These are phyloP conservation scores for Wickerhamia fluorescens DNA, from an alignment of 805 yeast genomes.

Conservation along the genomic window DNA sequence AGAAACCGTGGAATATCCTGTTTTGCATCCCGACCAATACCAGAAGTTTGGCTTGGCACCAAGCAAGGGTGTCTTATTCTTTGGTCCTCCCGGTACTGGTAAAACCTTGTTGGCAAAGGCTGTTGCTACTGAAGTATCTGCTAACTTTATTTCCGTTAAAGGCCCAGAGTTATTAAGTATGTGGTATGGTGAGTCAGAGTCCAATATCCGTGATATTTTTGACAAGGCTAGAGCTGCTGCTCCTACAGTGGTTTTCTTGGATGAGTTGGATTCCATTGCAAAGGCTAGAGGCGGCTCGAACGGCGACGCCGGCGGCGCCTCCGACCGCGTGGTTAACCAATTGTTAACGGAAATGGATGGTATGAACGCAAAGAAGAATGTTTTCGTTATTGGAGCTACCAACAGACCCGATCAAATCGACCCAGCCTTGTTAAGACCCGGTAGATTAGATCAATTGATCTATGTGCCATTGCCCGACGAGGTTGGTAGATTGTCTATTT, in stretches of 20 bases:
- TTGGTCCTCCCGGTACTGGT: conserved; percentile 99
- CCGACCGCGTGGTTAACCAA: conserved; percentile 94
- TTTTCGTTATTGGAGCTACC: conserved; percentile 98
- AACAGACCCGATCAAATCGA: conserved; percentile 99
- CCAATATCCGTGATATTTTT: conserved; percentile 94
- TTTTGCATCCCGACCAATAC: conserved; percentile 96
- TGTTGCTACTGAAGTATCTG: conserved; percentile 98
- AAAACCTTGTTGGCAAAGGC: conserved; percentile 97
- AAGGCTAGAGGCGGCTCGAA: conserved; percentile 82
- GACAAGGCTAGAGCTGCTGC: conserved; percentile 99
- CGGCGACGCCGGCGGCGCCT: conserved; percentile 96
- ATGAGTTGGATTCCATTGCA: conserved; percentile 96
- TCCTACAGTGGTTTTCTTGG: conserved; percentile 97
- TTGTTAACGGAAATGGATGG: conserved; percentile 98
- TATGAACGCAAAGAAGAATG: conserved; percentile 99
- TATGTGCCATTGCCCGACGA: conserved; percentile 99
- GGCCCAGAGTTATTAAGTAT: conserved; percentile 95
- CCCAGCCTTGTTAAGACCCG: conserved; percentile 97
- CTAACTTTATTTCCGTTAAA: conserved; percentile 94
- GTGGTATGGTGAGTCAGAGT: conserved; percentile 99
- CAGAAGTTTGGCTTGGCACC: conserved; percentile 98
- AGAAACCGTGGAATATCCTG: conserved; percentile 99
- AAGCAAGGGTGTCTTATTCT: conserved; percentile 95
- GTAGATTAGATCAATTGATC: conserved; percentile 96
- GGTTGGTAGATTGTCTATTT: conserved; percentile 84